A percentile compares a stretch with the other conserved stretches of the same genome.
Evolutionary conservation across 202 grass and related monocot genomes (phyloP).

Genomic region (Saccharum hybrid): DNA sequence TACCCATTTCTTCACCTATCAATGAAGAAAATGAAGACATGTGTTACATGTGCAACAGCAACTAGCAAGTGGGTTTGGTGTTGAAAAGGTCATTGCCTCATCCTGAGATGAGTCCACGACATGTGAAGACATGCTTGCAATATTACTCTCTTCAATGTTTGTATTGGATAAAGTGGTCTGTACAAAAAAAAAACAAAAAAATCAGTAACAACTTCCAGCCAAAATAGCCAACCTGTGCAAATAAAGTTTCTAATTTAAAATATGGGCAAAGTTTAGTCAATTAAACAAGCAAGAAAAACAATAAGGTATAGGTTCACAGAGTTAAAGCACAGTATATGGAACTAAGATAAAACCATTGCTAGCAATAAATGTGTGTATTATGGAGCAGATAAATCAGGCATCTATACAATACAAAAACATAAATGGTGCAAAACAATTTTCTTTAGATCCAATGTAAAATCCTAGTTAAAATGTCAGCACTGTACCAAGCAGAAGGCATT

Average conservation of each 20-base stretch:
- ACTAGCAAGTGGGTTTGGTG: background rate
- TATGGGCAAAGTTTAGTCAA: background rate
- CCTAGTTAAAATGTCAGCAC: background rate
- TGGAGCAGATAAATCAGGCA: conserved; percentile 9
- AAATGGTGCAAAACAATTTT: background rate
- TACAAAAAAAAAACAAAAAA: conserved; percentile 27
- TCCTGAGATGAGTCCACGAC: conserved; percentile 55
- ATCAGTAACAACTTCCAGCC: conserved; percentile 36
- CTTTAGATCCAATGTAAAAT: background rate
- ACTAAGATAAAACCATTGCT: background rate
- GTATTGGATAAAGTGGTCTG: conserved; percentile 50
- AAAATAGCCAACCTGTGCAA: background rate
- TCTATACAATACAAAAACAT: background rate
- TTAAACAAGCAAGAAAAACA: conserved; percentile 22
- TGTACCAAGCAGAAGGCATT: background rate
- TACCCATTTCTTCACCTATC: conserved; percentile 76
- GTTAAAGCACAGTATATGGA: background rate
- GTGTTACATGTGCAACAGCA: conserved; percentile 22
- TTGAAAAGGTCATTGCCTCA: conserved; percentile 51
- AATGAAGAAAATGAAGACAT: conserved; percentile 34
- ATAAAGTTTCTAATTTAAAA: background rate
- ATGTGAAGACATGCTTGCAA: conserved; percentile 57
- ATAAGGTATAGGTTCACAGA: background rate
- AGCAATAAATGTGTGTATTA: background rate
- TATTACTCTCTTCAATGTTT: conserved; percentile 61